Conservation (phyloP, 129 eudicot species). For the Lactuca saligna region DNA sequence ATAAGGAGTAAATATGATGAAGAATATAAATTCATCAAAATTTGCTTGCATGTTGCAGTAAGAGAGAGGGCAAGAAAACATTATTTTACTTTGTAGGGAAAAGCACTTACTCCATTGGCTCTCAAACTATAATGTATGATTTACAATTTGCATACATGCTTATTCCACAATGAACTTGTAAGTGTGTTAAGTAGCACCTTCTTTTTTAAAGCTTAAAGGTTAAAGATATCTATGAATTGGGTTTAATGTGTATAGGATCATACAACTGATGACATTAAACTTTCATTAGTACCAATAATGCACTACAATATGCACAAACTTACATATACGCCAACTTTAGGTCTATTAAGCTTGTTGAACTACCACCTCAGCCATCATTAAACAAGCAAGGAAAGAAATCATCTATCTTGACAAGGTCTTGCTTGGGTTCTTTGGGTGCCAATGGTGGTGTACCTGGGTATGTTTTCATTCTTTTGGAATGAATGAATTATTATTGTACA, state of each 20-base stretch:
- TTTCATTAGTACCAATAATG: neutral
- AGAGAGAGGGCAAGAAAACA: too few relatives aligned
- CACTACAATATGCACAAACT: neutral
- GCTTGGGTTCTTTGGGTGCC: slow-evolving; percentile 55
- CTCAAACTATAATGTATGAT: too few relatives aligned
- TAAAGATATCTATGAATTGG: neutral
- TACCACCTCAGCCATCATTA: slow-evolving; percentile 37
- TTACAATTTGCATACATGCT: too few relatives aligned
- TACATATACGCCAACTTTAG: slow-evolving; percentile 23
- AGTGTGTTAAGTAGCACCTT: too few relatives aligned
- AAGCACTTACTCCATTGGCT: too few relatives aligned
- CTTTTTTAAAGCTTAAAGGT: too few relatives aligned
- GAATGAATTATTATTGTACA: neutral
- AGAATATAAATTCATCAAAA: too few relatives aligned
- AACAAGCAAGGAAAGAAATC: neutral
- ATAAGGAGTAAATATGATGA: too few relatives aligned
- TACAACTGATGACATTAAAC: neutral
- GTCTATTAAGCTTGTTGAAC: slow-evolving; percentile 73
- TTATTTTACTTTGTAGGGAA: too few relatives aligned
- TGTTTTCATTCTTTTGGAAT: slow-evolving; percentile 5
- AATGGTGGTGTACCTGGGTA: slow-evolving; percentile 69
- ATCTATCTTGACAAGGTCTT: slow-evolving; percentile 63
- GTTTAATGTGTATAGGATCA: neutral
- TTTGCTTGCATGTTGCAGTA: too few relatives aligned
- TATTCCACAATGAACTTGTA: too few relatives aligned